Evolutionary conservation across 345 rosid species (phyloP).

Genomic region (Populus simonii): DNA sequence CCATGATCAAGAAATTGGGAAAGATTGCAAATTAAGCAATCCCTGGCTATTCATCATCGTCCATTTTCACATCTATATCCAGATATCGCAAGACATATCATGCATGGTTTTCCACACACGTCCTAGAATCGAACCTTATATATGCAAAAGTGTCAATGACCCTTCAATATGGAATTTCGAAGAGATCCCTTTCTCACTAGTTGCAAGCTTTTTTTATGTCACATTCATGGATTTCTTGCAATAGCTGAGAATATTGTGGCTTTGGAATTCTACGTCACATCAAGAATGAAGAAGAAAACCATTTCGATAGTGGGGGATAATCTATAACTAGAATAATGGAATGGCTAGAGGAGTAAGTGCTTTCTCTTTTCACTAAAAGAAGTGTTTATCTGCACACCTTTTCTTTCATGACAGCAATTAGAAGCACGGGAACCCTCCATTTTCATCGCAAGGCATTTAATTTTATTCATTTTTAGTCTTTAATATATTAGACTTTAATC

Average conservation of each 20-base stretch:
- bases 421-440: not conserved
- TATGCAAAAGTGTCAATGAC: not conserved
- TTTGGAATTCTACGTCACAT: not conserved
- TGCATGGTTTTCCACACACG: not conserved
- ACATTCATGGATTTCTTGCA: not conserved
- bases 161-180: not conserved
- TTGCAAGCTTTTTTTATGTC: not conserved
- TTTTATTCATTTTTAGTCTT: too few species aligned
- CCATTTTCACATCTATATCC: not conserved
- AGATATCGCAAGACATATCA: not conserved
- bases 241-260: too few species aligned
- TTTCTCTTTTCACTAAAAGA: too few species aligned
- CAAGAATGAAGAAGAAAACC: not conserved
- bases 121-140: not conserved
- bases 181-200: not conserved
- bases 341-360: too few species aligned
- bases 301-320: too few species aligned
- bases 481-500: too few species aligned
- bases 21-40: too few species aligned
- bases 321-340: too few species aligned
- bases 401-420: too few species aligned
- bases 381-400: too few species aligned
- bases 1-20: not conserved
- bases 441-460: not conserved
- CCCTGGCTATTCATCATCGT: not conserved